These are phyloP conservation scores for Drosera spatulata DNA, from an alignment of 179 eudicot genomes.

Conservation along the genomic window DNA sequence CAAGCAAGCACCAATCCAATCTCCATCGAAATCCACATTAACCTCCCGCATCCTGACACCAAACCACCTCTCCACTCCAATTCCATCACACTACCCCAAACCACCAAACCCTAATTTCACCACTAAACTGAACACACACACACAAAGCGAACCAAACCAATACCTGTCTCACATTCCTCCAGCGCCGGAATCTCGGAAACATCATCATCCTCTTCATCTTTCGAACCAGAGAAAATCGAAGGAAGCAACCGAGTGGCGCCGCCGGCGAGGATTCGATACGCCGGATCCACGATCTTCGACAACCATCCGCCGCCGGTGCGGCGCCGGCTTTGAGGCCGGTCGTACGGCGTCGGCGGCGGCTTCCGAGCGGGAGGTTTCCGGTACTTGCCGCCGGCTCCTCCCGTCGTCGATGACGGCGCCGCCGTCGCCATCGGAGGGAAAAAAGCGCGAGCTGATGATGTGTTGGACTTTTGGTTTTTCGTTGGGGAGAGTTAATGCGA, in stretches of 20 bases:
- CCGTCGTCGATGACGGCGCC: conserved; percentile 24
- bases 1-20: no score
- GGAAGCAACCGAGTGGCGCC: conserved; percentile 54
- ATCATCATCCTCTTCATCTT: background rate
- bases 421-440: background rate
- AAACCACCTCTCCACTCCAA: no score
- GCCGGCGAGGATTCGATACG: conserved; percentile 45
- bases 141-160: background rate
- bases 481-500: no score
- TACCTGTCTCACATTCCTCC: background rate
- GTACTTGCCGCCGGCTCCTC: conserved; percentile 47
- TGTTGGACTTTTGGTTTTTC: no score
- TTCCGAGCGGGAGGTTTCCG: conserved; percentile 26
- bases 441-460: no score
- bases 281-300: conserved; percentile 56
- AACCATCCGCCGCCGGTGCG: conserved; percentile 35
- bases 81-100: no score
- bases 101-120: no score
- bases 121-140: no score
- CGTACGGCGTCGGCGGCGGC: conserved; percentile 50
- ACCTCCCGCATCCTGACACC: no score
- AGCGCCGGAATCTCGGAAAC: background rate
- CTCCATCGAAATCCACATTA: no score
- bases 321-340: conserved; percentile 24
- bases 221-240: conserved; percentile 31